phyloP scores from a whole-genome alignment of 1,284 basidiomycete genomes.

The Macrocybe sp. region DNA sequence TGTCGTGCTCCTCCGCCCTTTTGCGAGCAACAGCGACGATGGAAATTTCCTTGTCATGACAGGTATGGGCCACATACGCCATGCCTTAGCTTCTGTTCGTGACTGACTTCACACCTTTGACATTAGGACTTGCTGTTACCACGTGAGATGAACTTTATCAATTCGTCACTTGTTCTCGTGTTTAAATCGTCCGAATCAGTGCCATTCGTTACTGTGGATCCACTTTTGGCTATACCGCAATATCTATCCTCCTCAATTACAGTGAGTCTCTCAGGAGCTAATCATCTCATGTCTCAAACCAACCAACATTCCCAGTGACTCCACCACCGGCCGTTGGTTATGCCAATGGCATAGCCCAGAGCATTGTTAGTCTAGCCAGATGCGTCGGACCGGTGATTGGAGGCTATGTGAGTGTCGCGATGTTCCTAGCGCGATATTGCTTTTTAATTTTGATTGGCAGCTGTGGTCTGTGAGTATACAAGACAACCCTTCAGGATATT shows the following conservation, averaged over 20 bases:
- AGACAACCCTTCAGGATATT: constrained; percentile 64
- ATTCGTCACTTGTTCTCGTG: constrained; percentile 2
- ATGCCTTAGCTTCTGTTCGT: constrained; percentile 8
- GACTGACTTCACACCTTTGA: background rate
- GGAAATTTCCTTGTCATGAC: constrained; percentile 69
- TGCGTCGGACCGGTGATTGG: constrained; percentile 77
- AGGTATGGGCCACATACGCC: constrained; percentile 36
- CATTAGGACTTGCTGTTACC: background rate
- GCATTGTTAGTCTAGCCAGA: constrained; percentile 77
- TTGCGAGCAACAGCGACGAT: constrained; percentile 56
- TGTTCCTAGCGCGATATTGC: background rate
- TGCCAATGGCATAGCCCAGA: constrained; percentile 79
- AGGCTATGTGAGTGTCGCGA: constrained; percentile 53
- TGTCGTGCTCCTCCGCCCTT: constrained; percentile 63
- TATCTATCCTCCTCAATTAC: constrained; percentile 77
- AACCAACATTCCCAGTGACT: constrained; percentile 49
- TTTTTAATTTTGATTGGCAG: constrained; percentile 30
- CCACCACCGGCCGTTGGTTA: constrained; percentile 72
- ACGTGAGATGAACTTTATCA: background rate
- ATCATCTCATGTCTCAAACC: constrained; percentile 6
- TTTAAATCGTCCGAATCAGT: constrained; percentile 28
- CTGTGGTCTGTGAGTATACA: constrained; percentile 74
- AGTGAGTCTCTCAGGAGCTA: constrained; percentile 39
- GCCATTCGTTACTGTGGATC: constrained; percentile 72
- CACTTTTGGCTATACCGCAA: constrained; percentile 75